Base-by-base conservation (phyloP, 176 grass and related monocot species). In the Bolboschoenus planiculmis region DNA sequence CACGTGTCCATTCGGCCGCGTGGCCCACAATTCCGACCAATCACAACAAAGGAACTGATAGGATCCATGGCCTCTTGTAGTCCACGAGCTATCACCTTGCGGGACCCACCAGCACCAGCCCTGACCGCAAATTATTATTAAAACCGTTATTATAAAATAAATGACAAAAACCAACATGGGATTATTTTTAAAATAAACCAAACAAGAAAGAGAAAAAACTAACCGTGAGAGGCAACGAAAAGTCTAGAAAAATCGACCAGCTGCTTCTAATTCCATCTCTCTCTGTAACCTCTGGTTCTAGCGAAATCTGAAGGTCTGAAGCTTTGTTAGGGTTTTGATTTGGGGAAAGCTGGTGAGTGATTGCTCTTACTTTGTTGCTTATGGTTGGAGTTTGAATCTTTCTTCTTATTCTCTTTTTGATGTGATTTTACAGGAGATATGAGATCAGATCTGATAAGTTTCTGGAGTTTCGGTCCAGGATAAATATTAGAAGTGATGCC, bases 381-480 rank as follows among this genome's bases (percentile, higher is more conserved):
- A 8, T 24, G 10, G 15, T 35, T 79, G 18, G 33, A 81, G n/a
- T 43, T 34, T 79, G 64, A 27, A 24, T 81, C 24, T 62, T n/a
- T 64, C 2, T 50, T 64, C 64, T 81, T 61, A 5, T 7, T 18
- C 9, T 80, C 5, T 15, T 81, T 64, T 80, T 40, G 55, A 14
- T 48, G 46, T 53, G 72, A 77, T 50, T 53, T 82, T 82, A 29
- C 80, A 78, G 83, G 11, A 78, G 57, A 64, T 78, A 78, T 77
- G 83, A 78, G 33, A 85, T 31, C 83, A 78, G 67, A 85, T 61
- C 67, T 47, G 73, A 64, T 74, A 1, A 78, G 73, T 43, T 85
- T 85, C 70, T 61, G 36, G 48, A 78, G 51, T 23, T 78, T 60
- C 78, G n/a, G 54, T 62, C 50, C 44, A 42, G 83, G 83, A 78